A percentile compares a stretch with the other conserved stretches of the same genome.
Conservation (phyloP, 495 filamentous ascomycete genomes). For the Aspergillus haitiensis region DNA sequence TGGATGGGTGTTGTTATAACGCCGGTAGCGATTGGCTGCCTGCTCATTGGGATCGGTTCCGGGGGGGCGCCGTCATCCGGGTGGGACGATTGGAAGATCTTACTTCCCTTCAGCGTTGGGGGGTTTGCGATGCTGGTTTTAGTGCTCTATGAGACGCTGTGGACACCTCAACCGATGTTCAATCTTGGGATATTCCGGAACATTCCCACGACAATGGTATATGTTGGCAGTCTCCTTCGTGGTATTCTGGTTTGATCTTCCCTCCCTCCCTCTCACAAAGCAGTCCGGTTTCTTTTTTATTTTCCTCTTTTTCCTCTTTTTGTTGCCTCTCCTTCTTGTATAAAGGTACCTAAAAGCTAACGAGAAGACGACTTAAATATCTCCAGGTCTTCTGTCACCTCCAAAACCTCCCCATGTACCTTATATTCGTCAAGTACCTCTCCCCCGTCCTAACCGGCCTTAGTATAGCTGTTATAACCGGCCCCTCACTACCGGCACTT, state of each 20-base stretch:
- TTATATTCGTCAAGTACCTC: slow-evolving; percentile 57
- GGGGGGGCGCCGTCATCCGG: slow-evolving; percentile 32
- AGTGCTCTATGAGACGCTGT: slow-evolving; percentile 50
- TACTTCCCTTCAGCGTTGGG: slow-evolving; percentile 57
- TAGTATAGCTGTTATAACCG: slow-evolving; percentile 50
- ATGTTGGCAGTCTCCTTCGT: slow-evolving; percentile 56
- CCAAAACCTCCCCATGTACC: slow-evolving; percentile 66
- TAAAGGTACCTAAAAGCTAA: background rate
- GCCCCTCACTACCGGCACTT: slow-evolving; percentile 48
- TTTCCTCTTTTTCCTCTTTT: slow-evolving; percentile 6
- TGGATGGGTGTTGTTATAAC: slow-evolving; percentile 40
- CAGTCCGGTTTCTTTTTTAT: background rate
- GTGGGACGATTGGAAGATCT: slow-evolving; percentile 45
- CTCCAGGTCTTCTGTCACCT: slow-evolving; percentile 47
- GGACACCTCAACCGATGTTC: slow-evolving; percentile 53
- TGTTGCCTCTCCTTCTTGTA: too few species aligned
- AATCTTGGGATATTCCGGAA: slow-evolving; percentile 51
- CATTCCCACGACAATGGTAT: slow-evolving; percentile 31
- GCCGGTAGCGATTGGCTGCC: slow-evolving; percentile 27
- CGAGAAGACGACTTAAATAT: slow-evolving; percentile 27
- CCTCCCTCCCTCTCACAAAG: background rate
- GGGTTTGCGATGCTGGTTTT: slow-evolving; percentile 40
- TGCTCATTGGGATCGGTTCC: slow-evolving; percentile 42
- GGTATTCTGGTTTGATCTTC: slow-evolving; percentile 41
- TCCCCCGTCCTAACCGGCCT: slow-evolving; percentile 58